Evolutionary conservation across 306 rosid species (phyloP), one percentile per base, ranked within the genome.

Genomic region (Cicer pinnatifidum): DNA sequence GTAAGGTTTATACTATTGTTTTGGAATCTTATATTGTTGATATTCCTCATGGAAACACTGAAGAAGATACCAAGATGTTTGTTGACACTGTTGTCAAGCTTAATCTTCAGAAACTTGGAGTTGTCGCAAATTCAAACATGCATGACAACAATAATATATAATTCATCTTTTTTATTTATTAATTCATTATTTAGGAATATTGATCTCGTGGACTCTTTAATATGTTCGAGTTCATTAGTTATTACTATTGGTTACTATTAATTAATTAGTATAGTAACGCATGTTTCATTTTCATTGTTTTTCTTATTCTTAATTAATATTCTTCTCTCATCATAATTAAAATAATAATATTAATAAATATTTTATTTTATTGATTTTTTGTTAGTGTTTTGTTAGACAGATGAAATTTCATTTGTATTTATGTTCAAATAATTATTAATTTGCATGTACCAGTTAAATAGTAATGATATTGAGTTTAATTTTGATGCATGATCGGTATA

Each of bases 1-100:
- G 81, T 3, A 82, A 82, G 81, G 87, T 73, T 8, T 89, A 88
- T 47, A 87, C 96, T 0, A 41, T 94, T 12, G 95, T 94, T 0
- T 82, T 94, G 78, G 99, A 94, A 71, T 94, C 99, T 3, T 94
- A 89, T 37, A 33, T 87, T 11, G 99, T 94, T 8, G 88, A 94
- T 33, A 88, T 94, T 62, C 99, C 99, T 0, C 86, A 87, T 39
- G 99, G 99, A 11, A 94, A 94, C 51, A 88, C 97, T 1, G 89
- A 79, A 2, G 96, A 86, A 39, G 99, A 94, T 38, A 94, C 99
- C 0, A 89, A 89, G 90, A 91, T 91, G 96, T 94, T 91, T 10
- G 90, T 41, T 0, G 99, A 94, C 59, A 94, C 96, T 1, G 99
- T 91, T 0, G 86, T 94, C 0, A 94, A 87, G 80, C 88, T 94